Evolutionary conservation across 139 green algal species (phyloP).

Genomic region (Micractinium sp.): DNA sequence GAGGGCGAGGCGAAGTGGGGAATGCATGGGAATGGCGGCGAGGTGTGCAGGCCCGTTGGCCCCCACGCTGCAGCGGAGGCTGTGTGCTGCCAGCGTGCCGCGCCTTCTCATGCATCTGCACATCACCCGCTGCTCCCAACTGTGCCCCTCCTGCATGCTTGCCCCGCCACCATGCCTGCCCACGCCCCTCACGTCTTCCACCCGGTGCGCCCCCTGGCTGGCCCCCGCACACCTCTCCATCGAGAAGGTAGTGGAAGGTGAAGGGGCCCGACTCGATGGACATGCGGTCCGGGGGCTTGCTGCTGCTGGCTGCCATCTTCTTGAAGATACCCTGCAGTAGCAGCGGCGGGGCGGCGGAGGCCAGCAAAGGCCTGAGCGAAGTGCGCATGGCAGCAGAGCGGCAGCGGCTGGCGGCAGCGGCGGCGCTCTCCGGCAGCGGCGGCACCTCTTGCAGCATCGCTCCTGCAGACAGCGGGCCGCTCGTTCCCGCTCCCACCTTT

Average conservation of each 20-base stretch:
- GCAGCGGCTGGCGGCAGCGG: neutral
- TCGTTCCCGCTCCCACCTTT: conserved; percentile 79
- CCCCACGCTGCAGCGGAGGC: neutral
- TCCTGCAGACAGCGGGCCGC: neutral
- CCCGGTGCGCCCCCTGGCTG: neutral
- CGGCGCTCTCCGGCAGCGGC: neutral
- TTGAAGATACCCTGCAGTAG: conserved; percentile 58
- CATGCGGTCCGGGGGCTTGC: conserved; percentile 57
- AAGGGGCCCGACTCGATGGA: conserved; percentile 84
- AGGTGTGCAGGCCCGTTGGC: neutral
- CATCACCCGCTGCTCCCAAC: too few species aligned
- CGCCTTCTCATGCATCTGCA: neutral
- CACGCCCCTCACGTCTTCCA: neutral
- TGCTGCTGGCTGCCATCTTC: conserved; percentile 45
- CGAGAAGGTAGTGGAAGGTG: conserved; percentile 92
- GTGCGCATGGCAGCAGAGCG: neutral
- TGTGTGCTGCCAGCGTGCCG: neutral
- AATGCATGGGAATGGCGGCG: neutral
- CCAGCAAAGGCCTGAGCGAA: neutral
- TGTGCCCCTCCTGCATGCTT: too few species aligned
- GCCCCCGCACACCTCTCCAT: conserved; percentile 43
- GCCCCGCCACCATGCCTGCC: too few species aligned
- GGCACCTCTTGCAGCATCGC: neutral
- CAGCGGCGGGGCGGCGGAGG: neutral
- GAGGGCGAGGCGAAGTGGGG: too few species aligned